These are phyloP conservation scores for Spathaspora hagerdaliae DNA, from an alignment of 805 yeast species.

Conservation along the genomic window DNA sequence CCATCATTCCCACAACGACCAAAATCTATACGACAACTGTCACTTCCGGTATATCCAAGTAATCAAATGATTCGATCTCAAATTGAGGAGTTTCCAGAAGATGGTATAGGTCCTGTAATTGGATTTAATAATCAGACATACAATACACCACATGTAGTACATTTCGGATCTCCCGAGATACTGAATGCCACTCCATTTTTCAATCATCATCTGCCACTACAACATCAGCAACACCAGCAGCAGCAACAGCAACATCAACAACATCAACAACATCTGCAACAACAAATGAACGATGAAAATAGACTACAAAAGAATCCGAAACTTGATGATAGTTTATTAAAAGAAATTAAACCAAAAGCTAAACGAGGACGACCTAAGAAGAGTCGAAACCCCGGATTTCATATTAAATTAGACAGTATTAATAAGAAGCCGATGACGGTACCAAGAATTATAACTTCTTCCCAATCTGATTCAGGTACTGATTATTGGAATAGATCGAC, in stretches of 20 bases:
- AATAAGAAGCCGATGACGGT: slow-evolving; percentile 1
- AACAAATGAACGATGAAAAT: background rate
- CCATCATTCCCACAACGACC: background rate
- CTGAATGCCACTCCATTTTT: background rate
- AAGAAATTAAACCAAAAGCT: slow-evolving; percentile 4
- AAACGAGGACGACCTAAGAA: slow-evolving; percentile 9
- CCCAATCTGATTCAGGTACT: slow-evolving; percentile 15
- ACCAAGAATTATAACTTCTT: slow-evolving; percentile 10
- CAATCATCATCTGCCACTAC: background rate
- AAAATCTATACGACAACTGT: background rate
- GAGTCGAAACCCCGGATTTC: slow-evolving; percentile 21
- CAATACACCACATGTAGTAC: background rate
- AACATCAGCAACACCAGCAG: too few relatives aligned
- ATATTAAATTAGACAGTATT: slow-evolving; percentile 22
- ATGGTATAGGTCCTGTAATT: background rate
- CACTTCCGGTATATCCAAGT: background rate
- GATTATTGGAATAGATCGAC: slow-evolving; percentile 9
- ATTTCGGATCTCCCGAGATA: background rate
- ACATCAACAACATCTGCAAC: background rate
- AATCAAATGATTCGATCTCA: background rate
- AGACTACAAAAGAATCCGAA: background rate
- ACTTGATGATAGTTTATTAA: background rate
- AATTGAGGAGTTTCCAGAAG: background rate
- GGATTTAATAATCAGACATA: background rate
- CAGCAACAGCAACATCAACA: background rate